Evolutionary conservation across 192 early-diverging fungal species (phyloP).

Genomic region (Backusella tuberculispora): DNA sequence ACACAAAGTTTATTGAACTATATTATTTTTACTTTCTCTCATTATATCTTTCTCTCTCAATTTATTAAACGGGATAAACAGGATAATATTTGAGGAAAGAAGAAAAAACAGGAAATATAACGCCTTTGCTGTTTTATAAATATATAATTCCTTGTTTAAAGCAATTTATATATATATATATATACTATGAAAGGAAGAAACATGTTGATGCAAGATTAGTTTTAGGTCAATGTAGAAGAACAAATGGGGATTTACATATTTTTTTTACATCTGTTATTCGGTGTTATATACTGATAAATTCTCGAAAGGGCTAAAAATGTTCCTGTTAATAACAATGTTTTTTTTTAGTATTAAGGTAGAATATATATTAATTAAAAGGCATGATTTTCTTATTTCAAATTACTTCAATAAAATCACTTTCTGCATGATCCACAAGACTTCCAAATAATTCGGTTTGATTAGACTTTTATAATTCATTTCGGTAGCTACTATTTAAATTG

Average conservation of each 20-base stretch:
- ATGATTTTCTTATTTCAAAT: background rate
- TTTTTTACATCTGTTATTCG: background rate
- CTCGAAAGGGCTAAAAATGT: background rate
- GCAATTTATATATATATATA: no score
- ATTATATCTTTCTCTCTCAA: no score
- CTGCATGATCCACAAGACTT: background rate
- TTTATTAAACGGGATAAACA: no score
- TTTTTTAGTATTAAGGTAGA: background rate
- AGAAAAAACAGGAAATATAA: no score
- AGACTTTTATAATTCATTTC: background rate
- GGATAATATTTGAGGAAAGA: no score
- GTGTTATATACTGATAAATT: background rate
- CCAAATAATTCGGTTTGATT: background rate
- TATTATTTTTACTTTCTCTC: no score
- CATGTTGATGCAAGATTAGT: background rate
- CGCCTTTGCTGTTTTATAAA: no score
- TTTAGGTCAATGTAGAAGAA: background rate
- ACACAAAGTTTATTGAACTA: no score
- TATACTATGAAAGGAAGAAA: background rate
- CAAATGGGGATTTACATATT: no score
- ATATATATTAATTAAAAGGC: background rate
- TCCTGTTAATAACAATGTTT: background rate
- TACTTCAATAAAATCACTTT: background rate
- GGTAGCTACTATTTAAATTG: background rate
- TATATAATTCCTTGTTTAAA: no score